Evolutionary conservation across 2,329 filamentous ascomycete species (phyloP), one percentile per base, ranked within the genome.

Genomic region (Bipolaris sorokiniana): DNA sequence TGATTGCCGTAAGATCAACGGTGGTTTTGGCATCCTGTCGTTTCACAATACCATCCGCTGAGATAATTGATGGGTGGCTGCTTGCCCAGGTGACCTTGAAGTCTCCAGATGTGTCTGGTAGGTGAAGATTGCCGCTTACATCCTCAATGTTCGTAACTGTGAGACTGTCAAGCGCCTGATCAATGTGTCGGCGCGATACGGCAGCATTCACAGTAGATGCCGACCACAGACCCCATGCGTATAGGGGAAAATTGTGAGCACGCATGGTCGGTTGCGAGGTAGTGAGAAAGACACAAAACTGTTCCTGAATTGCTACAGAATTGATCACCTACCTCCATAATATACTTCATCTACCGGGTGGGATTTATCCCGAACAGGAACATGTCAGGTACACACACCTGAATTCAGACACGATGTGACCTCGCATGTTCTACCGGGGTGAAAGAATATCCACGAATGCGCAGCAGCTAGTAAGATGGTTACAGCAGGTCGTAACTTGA

Each of bases 111-210:
- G 64, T 56, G 1, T 62, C 37, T 11, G 78, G 78, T 5, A 80
- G 66, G 37, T 71, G 58, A 18, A 80, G 58, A 54, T 80, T 79
- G 22, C 78, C 76, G 16, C 76, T 70, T 45, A 80, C 70, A 46
- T 79, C 72, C 7, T 73, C 66, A 18, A 78, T 57, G 56, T 79
- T 79, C 45, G 58, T 62, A 13, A 67, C n/a, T 31, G 41, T 48
- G 38, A 67, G 53, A 44, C 48, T 62, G 46, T 60, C 56, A 7
- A 67, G 41, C n/a, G 61, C 63, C 37, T 49, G 40, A 36, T 60
- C 54, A 16, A 54, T 40, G 23, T 56, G 51, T 13, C 52, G 31
- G 16, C 33, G 36, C 5, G 51, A 16, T 3, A 46, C 20, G 5
- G 31, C n/a, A 15, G 51, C n/a, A 46, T 58, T 54, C n/a, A 51